Evolutionary conservation across 345 rosid species (phyloP).

Genomic region (Gossypium thurberi): DNA sequence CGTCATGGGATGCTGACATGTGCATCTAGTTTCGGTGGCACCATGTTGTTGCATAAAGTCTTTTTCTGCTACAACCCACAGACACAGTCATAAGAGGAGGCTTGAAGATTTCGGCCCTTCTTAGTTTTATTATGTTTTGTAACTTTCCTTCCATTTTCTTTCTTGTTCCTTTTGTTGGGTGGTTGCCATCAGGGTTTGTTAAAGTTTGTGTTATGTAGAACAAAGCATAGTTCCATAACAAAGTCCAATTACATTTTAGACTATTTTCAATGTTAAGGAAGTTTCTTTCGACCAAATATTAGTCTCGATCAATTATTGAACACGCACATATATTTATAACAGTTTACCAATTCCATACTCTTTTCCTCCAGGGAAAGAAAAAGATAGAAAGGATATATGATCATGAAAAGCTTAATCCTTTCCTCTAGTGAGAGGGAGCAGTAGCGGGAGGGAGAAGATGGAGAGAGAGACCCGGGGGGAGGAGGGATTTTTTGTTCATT

Average conservation of each 20-base stretch:
- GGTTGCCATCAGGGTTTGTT: slow-evolving; percentile 15
- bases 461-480: too few relatives aligned
- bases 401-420: too few relatives aligned
- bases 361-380: too few relatives aligned
- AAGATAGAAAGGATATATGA: too few relatives aligned
- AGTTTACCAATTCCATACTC: too few relatives aligned
- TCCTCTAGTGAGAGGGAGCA: too few relatives aligned
- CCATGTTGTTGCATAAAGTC: not conserved
- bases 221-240: slow-evolving; percentile 27
- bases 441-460: too few relatives aligned
- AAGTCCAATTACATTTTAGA: slow-evolving; percentile 19
- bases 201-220: slow-evolving; percentile 24
- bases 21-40: slow-evolving; percentile 16
- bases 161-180: not conserved
- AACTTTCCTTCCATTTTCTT: not conserved
- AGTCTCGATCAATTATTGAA: too few relatives aligned
- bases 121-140: slow-evolving; percentile 11
- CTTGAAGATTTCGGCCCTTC: slow-evolving; percentile 4
- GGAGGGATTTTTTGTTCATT: too few relatives aligned
- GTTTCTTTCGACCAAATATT: not conserved
- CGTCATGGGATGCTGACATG: slow-evolving; percentile 72
- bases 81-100: slow-evolving; percentile 10
- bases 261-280: slow-evolving; percentile 1
- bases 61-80: too few relatives aligned
- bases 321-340: too few relatives aligned